Evolutionary conservation across 768 basidiomycete species (phyloP).

Genomic region (Boletus bicolor): DNA sequence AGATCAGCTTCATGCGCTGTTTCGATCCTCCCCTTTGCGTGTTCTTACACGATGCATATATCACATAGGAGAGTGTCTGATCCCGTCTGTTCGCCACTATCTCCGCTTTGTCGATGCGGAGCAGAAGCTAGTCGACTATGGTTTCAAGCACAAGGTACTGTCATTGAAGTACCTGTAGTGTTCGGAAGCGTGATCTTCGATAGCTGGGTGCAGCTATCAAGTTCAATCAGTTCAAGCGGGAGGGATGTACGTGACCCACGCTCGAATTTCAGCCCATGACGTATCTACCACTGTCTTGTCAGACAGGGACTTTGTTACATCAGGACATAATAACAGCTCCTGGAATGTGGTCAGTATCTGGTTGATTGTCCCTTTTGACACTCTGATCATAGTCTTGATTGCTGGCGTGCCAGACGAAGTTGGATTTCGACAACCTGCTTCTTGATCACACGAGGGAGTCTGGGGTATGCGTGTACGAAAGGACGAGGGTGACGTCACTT

Average conservation of each 20-base stretch:
- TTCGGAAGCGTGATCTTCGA: not conserved
- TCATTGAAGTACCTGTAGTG: too few relatives aligned
- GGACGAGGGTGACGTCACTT: constrained; percentile 43
- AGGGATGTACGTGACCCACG: constrained; percentile 47
- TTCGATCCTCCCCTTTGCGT: too few relatives aligned
- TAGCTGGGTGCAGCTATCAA: constrained; percentile 64
- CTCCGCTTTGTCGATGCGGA: constrained; percentile 51
- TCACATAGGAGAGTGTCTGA: constrained; percentile 47
- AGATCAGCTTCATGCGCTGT: constrained; percentile 32
- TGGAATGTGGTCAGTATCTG: constrained; percentile 58
- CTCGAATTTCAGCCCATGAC: not conserved
- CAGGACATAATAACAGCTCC: constrained; percentile 45
- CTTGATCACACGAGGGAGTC: constrained; percentile 49
- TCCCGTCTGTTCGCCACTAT: constrained; percentile 51
- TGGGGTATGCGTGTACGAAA: constrained; percentile 50
- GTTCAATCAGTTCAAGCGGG: constrained; percentile 50
- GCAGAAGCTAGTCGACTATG: constrained; percentile 38
- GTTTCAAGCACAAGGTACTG: constrained; percentile 48
- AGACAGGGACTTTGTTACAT: constrained; percentile 59
- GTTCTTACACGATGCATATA: constrained; percentile 31
- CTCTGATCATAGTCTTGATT: not conserved
- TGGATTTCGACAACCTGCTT: constrained; percentile 57
- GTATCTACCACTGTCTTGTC: not conserved
- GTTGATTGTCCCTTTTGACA: not conserved
- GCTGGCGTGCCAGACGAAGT: constrained; percentile 39